phyloP scores from a whole-genome alignment of 306 rosid species.

The Clitoria ternatea region DNA sequence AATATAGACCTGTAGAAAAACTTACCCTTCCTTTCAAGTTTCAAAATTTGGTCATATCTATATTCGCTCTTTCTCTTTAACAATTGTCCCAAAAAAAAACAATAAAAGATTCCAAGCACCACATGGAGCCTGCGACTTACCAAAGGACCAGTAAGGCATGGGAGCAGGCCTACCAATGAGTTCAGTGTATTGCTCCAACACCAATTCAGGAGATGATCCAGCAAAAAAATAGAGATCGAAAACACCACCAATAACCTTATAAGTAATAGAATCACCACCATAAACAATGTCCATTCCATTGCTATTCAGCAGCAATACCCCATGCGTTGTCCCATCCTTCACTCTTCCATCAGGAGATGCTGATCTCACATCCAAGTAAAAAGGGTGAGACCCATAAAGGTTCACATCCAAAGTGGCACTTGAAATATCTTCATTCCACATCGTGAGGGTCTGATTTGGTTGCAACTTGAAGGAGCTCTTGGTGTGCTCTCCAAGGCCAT shows the following conservation, averaged over 20 bases:
- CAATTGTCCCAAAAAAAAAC: neutral
- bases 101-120: neutral
- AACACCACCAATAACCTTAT: conserved; percentile 72
- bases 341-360: conserved; percentile 39
- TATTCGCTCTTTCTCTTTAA: neutral
- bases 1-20: neutral
- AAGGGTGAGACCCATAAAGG: conserved; percentile 87
- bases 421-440: conserved; percentile 56
- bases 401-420: conserved; percentile 47
- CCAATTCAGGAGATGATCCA: conserved; percentile 66
- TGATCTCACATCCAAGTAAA: conserved; percentile 68
- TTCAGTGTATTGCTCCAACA: conserved; percentile 72
- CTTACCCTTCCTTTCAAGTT: neutral
- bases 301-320: conserved; percentile 66
- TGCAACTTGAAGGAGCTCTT: conserved; percentile 55
- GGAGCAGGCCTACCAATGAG: conserved; percentile 80
- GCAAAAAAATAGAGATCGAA: conserved; percentile 66
- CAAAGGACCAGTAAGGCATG: conserved; percentile 91
- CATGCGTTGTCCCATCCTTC: conserved; percentile 57
- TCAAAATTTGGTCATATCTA: neutral
- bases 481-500: conserved; percentile 79
- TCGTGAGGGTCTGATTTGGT: conserved; percentile 44
- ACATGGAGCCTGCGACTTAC: conserved; percentile 35
- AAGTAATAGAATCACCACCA: conserved; percentile 57
- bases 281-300: conserved; percentile 81